phyloP scores from a whole-genome alignment of 345 rosid species.

The Bruguiera sexangula region DNA sequence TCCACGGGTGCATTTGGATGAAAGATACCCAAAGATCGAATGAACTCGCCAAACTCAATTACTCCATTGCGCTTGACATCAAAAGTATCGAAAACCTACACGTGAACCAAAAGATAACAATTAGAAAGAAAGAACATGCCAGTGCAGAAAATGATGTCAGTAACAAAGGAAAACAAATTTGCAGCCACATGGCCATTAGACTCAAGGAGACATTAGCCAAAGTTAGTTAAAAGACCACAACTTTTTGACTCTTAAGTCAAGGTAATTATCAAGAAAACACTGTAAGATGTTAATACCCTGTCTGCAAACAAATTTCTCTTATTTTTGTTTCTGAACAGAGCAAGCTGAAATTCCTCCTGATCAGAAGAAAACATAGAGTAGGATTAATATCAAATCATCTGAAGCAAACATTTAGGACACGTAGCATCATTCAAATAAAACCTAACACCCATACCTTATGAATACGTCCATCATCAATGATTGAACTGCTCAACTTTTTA shows the following conservation, averaged over 20 bases:
- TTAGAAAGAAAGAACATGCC: background rate
- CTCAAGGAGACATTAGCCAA: background rate
- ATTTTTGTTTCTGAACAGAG: slow-evolving; percentile 75
- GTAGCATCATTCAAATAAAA: background rate
- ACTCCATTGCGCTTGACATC: slow-evolving; percentile 92
- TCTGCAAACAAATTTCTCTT: slow-evolving; percentile 78
- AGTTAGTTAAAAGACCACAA: no score
- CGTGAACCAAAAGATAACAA: background rate
- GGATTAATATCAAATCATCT: background rate
- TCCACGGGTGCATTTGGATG: slow-evolving; percentile 70
- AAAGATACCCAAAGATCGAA: slow-evolving; percentile 76
- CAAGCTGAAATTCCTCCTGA: slow-evolving; percentile 92
- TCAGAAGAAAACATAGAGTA: background rate
- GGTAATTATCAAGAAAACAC: no score
- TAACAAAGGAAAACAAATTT: no score
- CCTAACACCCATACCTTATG: slow-evolving; percentile 58
- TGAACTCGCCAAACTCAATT: slow-evolving; percentile 85
- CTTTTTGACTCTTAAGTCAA: no score
- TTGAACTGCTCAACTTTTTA: slow-evolving; percentile 84
- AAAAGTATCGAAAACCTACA: slow-evolving; percentile 75
- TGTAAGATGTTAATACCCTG: slow-evolving; percentile 43
- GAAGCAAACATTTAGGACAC: background rate
- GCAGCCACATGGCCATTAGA: no score
- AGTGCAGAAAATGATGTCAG: no score
- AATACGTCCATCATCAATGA: slow-evolving; percentile 75